Conservation (phyloP, 2,329 filamentous ascomycete genomes). For the Cryphonectria nitschkei region DNA sequence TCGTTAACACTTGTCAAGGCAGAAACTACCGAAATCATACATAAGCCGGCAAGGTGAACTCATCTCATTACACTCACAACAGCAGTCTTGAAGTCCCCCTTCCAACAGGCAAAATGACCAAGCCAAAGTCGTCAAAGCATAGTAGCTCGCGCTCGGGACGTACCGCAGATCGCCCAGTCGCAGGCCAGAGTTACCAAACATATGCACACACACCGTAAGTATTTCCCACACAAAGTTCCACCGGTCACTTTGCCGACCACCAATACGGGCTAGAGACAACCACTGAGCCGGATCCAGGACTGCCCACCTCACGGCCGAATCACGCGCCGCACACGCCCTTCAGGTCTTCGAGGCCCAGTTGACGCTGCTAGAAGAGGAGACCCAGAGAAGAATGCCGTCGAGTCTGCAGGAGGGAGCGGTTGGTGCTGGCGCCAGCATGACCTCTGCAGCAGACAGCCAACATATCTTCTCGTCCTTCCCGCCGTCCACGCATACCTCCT, state of each 20-base stretch:
- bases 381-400: neutral
- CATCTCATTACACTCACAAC: neutral
- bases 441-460: neutral
- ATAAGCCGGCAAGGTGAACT: neutral
- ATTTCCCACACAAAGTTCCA: neutral
- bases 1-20: neutral
- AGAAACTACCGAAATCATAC: neutral
- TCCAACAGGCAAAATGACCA: neutral
- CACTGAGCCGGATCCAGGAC: neutral
- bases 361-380: neutral
- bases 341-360: conserved; percentile 2
- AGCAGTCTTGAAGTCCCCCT: no score
- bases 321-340: neutral
- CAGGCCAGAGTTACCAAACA: neutral
- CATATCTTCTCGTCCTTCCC: neutral
- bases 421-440: neutral
- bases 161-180: neutral
- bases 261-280: neutral
- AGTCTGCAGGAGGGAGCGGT: neutral
- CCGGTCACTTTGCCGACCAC: neutral
- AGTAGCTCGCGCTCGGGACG: neutral
- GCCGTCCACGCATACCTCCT: neutral
- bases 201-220: neutral
- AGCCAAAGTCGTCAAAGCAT: neutral
- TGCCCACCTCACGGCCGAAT: no score